Evolutionary conservation across 306 rosid genomes (phyloP), one percentile per base, ranked within the genome.

Genomic region (Casuarina glauca): DNA sequence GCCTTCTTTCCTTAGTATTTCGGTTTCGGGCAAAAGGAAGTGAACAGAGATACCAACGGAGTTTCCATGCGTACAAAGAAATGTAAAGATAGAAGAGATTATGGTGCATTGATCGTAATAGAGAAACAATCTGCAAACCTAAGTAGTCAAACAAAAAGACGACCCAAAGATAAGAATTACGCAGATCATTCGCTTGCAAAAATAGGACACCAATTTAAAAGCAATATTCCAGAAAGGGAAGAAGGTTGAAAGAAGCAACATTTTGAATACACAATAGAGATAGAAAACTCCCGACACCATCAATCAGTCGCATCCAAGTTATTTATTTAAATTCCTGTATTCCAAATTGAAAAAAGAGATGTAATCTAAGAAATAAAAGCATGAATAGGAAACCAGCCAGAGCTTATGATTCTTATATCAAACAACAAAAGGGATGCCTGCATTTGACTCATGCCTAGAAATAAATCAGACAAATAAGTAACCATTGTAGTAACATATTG

Each of bases 241-340:
- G 32, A 26, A 26, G 32, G 32, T 26, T 26, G 32, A 68, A 41
- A 43, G 19, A 64, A 73, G 49, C 79, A 63, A 20, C 16, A 53
- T 58, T 10, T 36, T 41, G 63, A 46, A 26, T 51, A 68, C 41
- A 69, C 49, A 43, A 26, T 26, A 26, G 32, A 26, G 32, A 73
- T 49, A 78, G 74, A 80, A 74, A 63, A 49, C 10, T 69, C 20
- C 51, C 0, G 42, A 55, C 35, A 68, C 70, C 79, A 50, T 90
- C 82, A 88, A 45, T 82, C 82, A 16, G 73, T 79, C 66, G 61
- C 82, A 67, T 80, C 85, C 52, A 87, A 64, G 67, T 71, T 82
- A 41, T 74, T 88, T 66, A 83, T 58, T 7, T 41, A 87, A 19
- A 77, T 55, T 63, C 89, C 97, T 87, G 89, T n/a, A 81, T 76